Percentiles rank a stretch among this genome's conserved stretches.
These are phyloP conservation scores for Xerocomus brunneocitrinus DNA, from an alignment of 768 basidiomycete genomes.

Conservation along the genomic window DNA sequence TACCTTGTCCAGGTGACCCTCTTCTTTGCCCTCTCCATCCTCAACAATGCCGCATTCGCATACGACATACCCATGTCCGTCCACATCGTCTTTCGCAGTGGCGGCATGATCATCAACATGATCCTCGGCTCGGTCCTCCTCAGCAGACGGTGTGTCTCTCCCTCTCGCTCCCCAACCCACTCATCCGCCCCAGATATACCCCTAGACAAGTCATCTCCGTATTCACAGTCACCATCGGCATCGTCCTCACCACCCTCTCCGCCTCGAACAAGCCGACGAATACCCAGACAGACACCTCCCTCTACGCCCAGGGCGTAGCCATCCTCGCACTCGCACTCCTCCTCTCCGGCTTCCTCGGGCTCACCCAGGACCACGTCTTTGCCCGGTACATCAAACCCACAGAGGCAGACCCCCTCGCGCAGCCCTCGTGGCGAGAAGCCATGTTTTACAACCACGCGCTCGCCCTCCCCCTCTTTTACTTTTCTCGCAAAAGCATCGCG, in stretches of 20 bases:
- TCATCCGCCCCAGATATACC: slow-evolving; percentile 48
- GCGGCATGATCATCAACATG: slow-evolving; percentile 82
- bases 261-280: slow-evolving; percentile 41
- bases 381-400: slow-evolving; percentile 35
- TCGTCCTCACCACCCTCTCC: slow-evolving; percentile 77
- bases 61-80: slow-evolving; percentile 86
- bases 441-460: slow-evolving; percentile 90
- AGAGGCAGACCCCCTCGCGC: slow-evolving; percentile 16
- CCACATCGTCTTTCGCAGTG: slow-evolving; percentile 92
- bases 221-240: slow-evolving; percentile 74
- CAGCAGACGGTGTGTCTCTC: slow-evolving; percentile 50
- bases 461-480: slow-evolving; percentile 71
- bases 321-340: slow-evolving; percentile 76
- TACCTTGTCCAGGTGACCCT: slow-evolving; percentile 80
- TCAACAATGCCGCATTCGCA: slow-evolving; percentile 91
- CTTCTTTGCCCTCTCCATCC: slow-evolving; percentile 71
- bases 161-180: slow-evolving; percentile 2
- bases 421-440: slow-evolving; percentile 72
- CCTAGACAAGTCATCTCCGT: slow-evolving; percentile 66
- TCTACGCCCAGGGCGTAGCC: slow-evolving; percentile 66
- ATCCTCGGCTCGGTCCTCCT: slow-evolving; percentile 66
- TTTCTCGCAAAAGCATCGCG: slow-evolving; percentile 49
- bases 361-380: slow-evolving; percentile 82
- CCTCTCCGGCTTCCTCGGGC: slow-evolving; percentile 75
- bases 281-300: slow-evolving; percentile 4